Evolutionary conservation across 176 grass and related monocot genomes (phyloP).

Genomic region (Cenchrus americanus): DNA sequence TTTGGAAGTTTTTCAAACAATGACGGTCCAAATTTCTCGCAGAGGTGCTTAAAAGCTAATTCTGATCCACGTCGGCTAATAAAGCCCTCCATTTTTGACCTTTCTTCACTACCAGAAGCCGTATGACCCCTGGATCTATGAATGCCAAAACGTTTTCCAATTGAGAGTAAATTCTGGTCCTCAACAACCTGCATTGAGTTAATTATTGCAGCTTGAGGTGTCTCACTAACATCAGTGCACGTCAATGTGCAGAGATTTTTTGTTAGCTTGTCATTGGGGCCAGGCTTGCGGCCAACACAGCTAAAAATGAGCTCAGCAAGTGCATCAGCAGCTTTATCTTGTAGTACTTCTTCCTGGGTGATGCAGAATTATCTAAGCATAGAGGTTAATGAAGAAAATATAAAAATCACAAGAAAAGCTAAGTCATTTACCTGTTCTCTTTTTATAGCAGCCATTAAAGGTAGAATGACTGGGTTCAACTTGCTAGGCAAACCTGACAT

Average conservation of each 20-base stretch:
- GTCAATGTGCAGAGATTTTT: constrained; percentile 94
- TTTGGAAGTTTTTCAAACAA: constrained; percentile 93
- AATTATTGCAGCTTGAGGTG: constrained; percentile 86
- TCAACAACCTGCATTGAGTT: constrained; percentile 93
- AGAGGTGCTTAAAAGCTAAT: constrained; percentile 89
- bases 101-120: constrained; percentile 66
- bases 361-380: constrained; percentile 43
- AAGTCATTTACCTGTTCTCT: constrained; percentile 77
- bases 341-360: constrained; percentile 90
- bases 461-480: constrained; percentile 97
- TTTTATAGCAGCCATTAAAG: constrained; percentile 99
- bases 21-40: constrained; percentile 82
- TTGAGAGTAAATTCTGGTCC: constrained; percentile 85
- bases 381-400: constrained; percentile 29
- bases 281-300: constrained; percentile 93
- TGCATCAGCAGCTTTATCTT: constrained; percentile 96
- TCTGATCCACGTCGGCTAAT: constrained; percentile 90
- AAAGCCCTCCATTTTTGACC: constrained; percentile 82
- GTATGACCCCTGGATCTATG: constrained; percentile 66
- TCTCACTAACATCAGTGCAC: constrained; percentile 80
- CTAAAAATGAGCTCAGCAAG: constrained; percentile 93
- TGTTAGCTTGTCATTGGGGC: constrained; percentile 94
- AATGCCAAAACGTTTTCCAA: constrained; percentile 61
- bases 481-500: constrained; percentile 82
- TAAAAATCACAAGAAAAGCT: constrained; percentile 22